Evolutionary conservation across 2,329 filamentous ascomycete species (phyloP).

Genomic region (Anisogramma anomala): DNA sequence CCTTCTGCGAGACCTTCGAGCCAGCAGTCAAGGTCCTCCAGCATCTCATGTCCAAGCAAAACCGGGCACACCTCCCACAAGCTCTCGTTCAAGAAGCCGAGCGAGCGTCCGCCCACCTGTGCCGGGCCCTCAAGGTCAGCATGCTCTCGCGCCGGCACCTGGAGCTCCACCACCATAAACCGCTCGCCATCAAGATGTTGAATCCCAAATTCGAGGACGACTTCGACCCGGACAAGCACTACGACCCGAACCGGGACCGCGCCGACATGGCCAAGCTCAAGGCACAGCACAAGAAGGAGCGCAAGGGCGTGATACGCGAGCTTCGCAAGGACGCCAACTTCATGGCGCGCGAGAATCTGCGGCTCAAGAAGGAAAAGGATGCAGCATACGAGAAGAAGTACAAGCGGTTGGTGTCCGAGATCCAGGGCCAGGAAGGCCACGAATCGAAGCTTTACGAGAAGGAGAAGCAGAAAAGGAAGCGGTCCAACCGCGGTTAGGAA

Average conservation of each 20-base stretch:
- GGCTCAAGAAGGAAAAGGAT: constrained; percentile 88
- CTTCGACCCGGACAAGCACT: constrained; percentile 92
- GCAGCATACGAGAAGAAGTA: constrained; percentile 94
- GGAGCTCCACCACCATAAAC: constrained; percentile 78
- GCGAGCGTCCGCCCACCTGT: constrained; percentile 35
- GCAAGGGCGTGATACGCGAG: constrained; percentile 89
- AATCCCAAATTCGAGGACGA: constrained; percentile 94
- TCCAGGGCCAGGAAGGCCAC: constrained; percentile 83
- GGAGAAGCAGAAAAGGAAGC: constrained; percentile 66
- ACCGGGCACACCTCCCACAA: constrained; percentile 37
- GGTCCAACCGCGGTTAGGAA: constrained; percentile 31
- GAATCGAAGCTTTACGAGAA: constrained; percentile 83
- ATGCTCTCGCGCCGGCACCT: constrained; percentile 63
- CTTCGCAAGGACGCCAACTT: constrained; percentile 92
- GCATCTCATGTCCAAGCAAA: constrained; percentile 46
- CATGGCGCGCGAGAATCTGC: constrained; percentile 78
- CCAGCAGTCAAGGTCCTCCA: constrained; percentile 49
- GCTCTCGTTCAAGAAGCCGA: constrained; percentile 29
- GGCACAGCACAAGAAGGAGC: constrained; percentile 87
- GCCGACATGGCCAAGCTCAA: constrained; percentile 74
- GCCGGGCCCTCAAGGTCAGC: constrained; percentile 47
- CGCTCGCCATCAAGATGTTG: constrained; percentile 74
- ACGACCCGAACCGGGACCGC: constrained; percentile 88
- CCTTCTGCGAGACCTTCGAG: constrained; percentile 69
- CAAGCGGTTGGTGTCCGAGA: constrained; percentile 81